phyloP scores from a whole-genome alignment of 2,329 filamentous ascomycete genomes.

The Ambrosiella xylebori region DNA sequence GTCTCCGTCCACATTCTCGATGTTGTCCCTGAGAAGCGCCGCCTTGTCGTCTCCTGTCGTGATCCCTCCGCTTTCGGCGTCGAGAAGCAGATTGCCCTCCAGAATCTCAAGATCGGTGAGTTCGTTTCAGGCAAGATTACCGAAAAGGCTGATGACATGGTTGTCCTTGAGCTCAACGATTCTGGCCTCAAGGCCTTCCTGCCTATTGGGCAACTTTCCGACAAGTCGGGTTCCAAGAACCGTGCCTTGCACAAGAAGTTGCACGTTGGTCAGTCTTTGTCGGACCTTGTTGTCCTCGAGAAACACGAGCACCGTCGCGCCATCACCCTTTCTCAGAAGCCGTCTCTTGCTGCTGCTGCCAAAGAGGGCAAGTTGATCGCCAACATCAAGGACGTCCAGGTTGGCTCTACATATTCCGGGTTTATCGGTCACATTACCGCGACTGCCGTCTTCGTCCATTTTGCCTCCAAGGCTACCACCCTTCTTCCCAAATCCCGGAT shows the following conservation, averaged over 20 bases:
- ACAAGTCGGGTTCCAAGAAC: slow-evolving; percentile 68
- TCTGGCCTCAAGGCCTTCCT: slow-evolving; percentile 63
- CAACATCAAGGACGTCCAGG: slow-evolving; percentile 51
- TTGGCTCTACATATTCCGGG: slow-evolving; percentile 52
- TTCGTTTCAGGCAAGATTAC: slow-evolving; percentile 62
- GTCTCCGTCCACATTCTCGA: slow-evolving; percentile 78
- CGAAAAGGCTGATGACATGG: slow-evolving; percentile 62
- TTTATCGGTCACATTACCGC: slow-evolving; percentile 74
- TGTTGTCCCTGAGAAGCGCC: slow-evolving; percentile 51
- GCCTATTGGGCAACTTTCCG: slow-evolving; percentile 61
- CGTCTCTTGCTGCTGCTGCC: slow-evolving; percentile 59
- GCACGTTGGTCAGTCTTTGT: slow-evolving; percentile 64
- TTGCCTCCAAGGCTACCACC: slow-evolving; percentile 59
- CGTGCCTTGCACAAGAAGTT: slow-evolving; percentile 63
- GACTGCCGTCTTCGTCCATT: slow-evolving; percentile 76
- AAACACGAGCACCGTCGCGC: slow-evolving; percentile 64
- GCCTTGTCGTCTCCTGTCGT: slow-evolving; percentile 83
- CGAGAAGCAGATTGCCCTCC: slow-evolving; percentile 60
- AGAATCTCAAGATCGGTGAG: slow-evolving; percentile 54
- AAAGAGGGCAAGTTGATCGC: slow-evolving; percentile 56
- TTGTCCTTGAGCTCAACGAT: slow-evolving; percentile 59
- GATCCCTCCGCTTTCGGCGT: slow-evolving; percentile 61
- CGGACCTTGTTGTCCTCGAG: slow-evolving; percentile 69
- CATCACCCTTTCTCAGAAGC: slow-evolving; percentile 66
- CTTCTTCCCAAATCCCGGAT: slow-evolving; percentile 67